Conservation (phyloP, 768 basidiomycete species). For the Clitopilus hobsonii region DNA sequence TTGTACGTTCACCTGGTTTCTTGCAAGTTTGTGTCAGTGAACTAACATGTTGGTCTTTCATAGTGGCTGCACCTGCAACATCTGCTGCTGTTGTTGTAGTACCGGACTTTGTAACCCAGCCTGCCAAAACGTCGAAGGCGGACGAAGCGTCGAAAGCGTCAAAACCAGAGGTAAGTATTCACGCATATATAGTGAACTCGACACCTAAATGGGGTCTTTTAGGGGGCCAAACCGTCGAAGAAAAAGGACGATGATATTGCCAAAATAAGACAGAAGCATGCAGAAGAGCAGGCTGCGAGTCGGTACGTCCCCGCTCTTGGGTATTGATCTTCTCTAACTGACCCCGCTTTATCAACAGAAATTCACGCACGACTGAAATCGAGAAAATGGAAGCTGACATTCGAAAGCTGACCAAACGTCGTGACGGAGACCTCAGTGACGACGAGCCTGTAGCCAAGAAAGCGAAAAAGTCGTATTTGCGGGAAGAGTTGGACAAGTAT, state of each 20-base stretch:
- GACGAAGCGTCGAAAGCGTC: not conserved
- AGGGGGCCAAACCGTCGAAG: constrained; percentile 20
- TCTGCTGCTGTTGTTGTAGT: constrained; percentile 19
- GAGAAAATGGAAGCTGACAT: constrained; percentile 88
- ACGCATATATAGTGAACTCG: not conserved
- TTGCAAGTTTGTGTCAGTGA: not conserved
- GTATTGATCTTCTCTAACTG: not conserved
- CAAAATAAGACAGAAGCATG: constrained; percentile 73
- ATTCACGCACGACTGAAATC: constrained; percentile 69
- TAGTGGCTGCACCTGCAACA: constrained; percentile 34
- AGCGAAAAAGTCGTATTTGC: constrained; percentile 65
- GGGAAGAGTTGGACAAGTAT: constrained; percentile 82
- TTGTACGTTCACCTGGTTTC: constrained; percentile 43
- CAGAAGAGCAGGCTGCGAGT: constrained; percentile 58
- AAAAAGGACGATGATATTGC: constrained; percentile 48
- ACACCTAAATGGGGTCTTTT: not conserved
- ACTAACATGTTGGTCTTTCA: constrained; percentile 5
- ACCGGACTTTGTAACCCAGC: constrained; percentile 32
- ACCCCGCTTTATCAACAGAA: constrained; percentile 28
- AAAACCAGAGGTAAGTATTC: constrained; percentile 4
- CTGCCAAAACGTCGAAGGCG: constrained; percentile 7
- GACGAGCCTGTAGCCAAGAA: constrained; percentile 59
- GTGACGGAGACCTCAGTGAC: constrained; percentile 53
- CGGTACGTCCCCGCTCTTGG: constrained; percentile 37
- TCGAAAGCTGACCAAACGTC: constrained; percentile 64